Conservation (phyloP, 345 rosid species). For the Isatis tinctoria region DNA sequence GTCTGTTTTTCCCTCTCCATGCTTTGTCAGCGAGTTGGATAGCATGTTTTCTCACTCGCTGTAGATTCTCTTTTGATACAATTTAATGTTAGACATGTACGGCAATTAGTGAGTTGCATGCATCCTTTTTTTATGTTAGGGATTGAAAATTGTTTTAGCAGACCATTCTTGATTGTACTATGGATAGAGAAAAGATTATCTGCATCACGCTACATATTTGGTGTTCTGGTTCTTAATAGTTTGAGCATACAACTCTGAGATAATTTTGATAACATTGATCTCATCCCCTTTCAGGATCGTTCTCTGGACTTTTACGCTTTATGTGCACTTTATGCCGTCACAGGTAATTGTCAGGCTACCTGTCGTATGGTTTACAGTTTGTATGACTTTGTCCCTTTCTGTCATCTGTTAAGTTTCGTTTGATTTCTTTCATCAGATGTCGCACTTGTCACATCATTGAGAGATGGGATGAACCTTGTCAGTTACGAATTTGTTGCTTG, state of each 20-base stretch:
- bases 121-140: background rate
- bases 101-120: background rate
- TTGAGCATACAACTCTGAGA: background rate
- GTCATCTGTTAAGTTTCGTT: conserved; percentile 6
- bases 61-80: background rate
- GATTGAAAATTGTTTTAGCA: background rate
- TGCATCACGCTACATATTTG: background rate
- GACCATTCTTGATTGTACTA: background rate
- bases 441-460: conserved; percentile 92
- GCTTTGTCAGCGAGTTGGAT: conserved; percentile 14
- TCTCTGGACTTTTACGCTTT: conserved; percentile 81
- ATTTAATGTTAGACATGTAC: background rate
- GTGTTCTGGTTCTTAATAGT: background rate
- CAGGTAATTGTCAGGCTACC: conserved; percentile 51
- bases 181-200: background rate
- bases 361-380: conserved; percentile 7
- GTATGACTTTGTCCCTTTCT: conserved; percentile 3
- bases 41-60: background rate
- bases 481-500: conserved; percentile 99
- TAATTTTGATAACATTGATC: conserved; percentile 22
- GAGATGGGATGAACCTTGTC: conserved; percentile 99
- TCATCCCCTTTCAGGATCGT: conserved; percentile 66
- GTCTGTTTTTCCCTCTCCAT: conserved; percentile 41
- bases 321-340: conserved; percentile 94
- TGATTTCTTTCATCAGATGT: conserved; percentile 55